A percentile compares a stretch with the other conserved stretches of the same genome.
phyloP scores from a whole-genome alignment of 768 basidiomycete genomes.

The Podaxis carcinomalis region DNA sequence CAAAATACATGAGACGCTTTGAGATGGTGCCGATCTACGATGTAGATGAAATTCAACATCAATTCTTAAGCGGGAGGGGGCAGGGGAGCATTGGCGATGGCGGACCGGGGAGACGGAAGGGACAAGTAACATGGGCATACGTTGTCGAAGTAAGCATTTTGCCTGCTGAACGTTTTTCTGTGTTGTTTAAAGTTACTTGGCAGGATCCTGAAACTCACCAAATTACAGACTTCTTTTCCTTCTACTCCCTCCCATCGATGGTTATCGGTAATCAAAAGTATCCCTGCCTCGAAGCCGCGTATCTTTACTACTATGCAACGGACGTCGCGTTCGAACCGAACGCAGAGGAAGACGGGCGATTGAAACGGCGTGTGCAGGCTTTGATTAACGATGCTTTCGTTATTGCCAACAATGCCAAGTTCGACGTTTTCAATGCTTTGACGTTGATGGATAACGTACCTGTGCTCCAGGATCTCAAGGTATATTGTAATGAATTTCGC shows the following conservation, averaged over 20 bases:
- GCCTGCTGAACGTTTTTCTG: neutral
- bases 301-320: slow-evolving; percentile 93
- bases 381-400: slow-evolving; percentile 79
- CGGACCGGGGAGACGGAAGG: slow-evolving; percentile 48
- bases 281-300: slow-evolving; percentile 82
- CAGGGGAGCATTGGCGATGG: slow-evolving; percentile 47
- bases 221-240: slow-evolving; percentile 95
- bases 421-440: slow-evolving; percentile 95
- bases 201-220: slow-evolving; percentile 78
- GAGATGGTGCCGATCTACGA: slow-evolving; percentile 74
- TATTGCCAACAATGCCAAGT: slow-evolving; percentile 77
- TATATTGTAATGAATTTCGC: slow-evolving; percentile 22
- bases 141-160: slow-evolving; percentile 76
- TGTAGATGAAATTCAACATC: slow-evolving; percentile 78
- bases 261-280: slow-evolving; percentile 78
- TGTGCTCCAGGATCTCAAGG: slow-evolving; percentile 83
- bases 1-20: slow-evolving; percentile 80
- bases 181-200: neutral
- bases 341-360: slow-evolving; percentile 52
- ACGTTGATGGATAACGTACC: slow-evolving; percentile 91
- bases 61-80: slow-evolving; percentile 84
- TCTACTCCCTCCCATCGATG: slow-evolving; percentile 94
- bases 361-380: slow-evolving; percentile 66
- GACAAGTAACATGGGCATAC: slow-evolving; percentile 94
- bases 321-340: slow-evolving; percentile 62